Evolutionary conservation across 1,284 basidiomycete species (phyloP), one percentile per base, ranked within the genome.

Genomic region (Blastosporella zonata): DNA sequence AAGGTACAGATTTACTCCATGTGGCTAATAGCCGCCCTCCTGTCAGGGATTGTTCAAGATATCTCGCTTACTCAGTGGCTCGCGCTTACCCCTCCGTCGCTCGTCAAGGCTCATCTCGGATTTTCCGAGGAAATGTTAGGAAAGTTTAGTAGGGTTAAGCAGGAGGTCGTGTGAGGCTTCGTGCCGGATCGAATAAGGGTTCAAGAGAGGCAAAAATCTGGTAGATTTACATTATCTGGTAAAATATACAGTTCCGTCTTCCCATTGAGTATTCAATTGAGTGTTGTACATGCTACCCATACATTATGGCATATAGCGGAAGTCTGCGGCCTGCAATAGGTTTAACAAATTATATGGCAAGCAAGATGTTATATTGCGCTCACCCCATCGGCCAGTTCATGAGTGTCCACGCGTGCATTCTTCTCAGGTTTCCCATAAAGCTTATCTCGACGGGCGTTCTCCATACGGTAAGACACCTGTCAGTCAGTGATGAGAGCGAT

Each of bases 361-460:
- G 4, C 12, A 17, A 20, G 6, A 42, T 3, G 17, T 20, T 22
- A 25, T 5, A 12, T 25, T 37, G 9, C 22, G 59, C 72, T 36
- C 46, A 84, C 84, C 68, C 80, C 73, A 59, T 89, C 85, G 3
- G 85, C 86, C 12, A 86, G 63, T 55, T 83, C 77, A 15, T 74
- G 71, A 1, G 83, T 87, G 55, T 89, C 80, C 12, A 89, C 82
- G 7, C 68, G 73, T 2, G 70, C 71, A 49, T 78, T 66, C 0
- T 65, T 68, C 39, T 70, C 63, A 0, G 75, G 75, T 47, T 71
- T 73, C 3, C 87, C 86, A 52, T 82, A 79, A 15, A 69, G 55
- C 39, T 62, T 66, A 58, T 89, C 74, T 33, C 84, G 70, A 8
- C 69, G 67, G 9, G 70, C 69, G 54, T 89, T 89, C 21, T 87